Evolutionary conservation across 169 alveolate species (phyloP).

Genomic region (Babesia ovata): DNA sequence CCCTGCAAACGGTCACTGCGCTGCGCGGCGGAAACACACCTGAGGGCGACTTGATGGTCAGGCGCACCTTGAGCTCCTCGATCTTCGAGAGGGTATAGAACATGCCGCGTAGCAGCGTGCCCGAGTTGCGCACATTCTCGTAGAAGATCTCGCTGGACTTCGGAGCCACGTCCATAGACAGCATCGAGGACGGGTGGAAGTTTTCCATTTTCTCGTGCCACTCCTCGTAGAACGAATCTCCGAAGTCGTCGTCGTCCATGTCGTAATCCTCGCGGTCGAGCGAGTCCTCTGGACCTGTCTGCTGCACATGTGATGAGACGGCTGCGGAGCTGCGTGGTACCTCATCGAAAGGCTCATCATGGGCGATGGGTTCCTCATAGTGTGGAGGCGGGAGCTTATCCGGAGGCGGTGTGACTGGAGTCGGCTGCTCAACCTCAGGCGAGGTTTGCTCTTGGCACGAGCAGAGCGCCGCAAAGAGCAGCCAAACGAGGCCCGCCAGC

Average conservation of each 20-base stretch:
- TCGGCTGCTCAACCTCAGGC: neutral
- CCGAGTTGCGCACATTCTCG: conserved; percentile 48
- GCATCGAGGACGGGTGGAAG: conserved; percentile 63
- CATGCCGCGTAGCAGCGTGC: conserved; percentile 65
- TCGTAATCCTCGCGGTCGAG: conserved; percentile 52
- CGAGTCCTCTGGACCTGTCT: conserved; percentile 48
- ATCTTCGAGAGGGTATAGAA: conserved; percentile 59
- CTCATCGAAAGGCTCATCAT: neutral
- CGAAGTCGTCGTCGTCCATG: conserved; percentile 35
- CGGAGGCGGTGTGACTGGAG: neutral
- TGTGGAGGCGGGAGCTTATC: too few species aligned
- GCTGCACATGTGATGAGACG: conserved; percentile 6
- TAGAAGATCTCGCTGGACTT: conserved; percentile 51
- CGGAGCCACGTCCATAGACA: conserved; percentile 45
- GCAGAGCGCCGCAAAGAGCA: neutral
- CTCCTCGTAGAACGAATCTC: conserved; percentile 49
- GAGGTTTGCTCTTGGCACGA: neutral
- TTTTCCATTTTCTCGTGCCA: conserved; percentile 65
- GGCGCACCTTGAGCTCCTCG: conserved; percentile 38
- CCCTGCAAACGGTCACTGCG: conserved; percentile 10
- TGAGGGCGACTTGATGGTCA: conserved; percentile 57
- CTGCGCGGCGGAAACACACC: conserved; percentile 24
- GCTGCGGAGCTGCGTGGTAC: neutral
- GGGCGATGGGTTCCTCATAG: too few species aligned
- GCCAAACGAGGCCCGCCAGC: conserved; percentile 10